These are phyloP conservation scores for Fusarium kyushuense DNA, from an alignment of 2,329 filamentous ascomycete species.

Conservation along the genomic window DNA sequence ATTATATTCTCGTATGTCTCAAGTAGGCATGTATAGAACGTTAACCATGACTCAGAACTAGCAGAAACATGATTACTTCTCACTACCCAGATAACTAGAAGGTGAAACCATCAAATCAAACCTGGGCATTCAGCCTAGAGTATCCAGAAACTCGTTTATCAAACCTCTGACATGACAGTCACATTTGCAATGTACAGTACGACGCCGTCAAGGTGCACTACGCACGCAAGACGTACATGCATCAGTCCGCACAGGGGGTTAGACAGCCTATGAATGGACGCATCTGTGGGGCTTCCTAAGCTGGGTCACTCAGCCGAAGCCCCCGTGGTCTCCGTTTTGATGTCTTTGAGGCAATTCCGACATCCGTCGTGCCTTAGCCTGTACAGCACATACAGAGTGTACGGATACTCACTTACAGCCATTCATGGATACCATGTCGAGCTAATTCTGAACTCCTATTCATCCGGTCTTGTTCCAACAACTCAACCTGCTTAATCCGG, in stretches of 20 bases:
- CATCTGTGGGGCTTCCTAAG: conserved; percentile 41
- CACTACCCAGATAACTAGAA: not conserved
- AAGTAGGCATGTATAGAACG: not conserved
- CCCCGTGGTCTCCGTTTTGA: conserved; percentile 24
- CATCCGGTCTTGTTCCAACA: conserved; percentile 12
- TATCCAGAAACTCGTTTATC: conserved; percentile 16
- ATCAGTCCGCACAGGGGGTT: conserved; percentile 35
- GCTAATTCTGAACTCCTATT: conserved; percentile 3
- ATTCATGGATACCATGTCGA: conserved; percentile 3
- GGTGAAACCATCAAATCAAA: not conserved
- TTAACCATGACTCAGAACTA: conserved; percentile 1
- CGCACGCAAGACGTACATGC: conserved; percentile 40
- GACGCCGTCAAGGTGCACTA: conserved; percentile 2
- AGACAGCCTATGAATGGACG: not conserved
- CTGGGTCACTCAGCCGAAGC: conserved; percentile 46
- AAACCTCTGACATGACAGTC: not conserved
- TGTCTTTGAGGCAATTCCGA: conserved; percentile 46
- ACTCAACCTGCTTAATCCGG: conserved; percentile 7
- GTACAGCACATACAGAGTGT: conserved; percentile 1
- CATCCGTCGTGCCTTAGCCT: conserved; percentile 19
- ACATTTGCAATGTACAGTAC: not conserved
- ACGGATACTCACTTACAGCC: not conserved
- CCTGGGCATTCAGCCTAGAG: not conserved
- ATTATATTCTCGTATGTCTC: not conserved
- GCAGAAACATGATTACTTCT: conserved; percentile 1